Conservation (phyloP, 2,329 filamentous ascomycete species). For the Cadophora malorum region DNA sequence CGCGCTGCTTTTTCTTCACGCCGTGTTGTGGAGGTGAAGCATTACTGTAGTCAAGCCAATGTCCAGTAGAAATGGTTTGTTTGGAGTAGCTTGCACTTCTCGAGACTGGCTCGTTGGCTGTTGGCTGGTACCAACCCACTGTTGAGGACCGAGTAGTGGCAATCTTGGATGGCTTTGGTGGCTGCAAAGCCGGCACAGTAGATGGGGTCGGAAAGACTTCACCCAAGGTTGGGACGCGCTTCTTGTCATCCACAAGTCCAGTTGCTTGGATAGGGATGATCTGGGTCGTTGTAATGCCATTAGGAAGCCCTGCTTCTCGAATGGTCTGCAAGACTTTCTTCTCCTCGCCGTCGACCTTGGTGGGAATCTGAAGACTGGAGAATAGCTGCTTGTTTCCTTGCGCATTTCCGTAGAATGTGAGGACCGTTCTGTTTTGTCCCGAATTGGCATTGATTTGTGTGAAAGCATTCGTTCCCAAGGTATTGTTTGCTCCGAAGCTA, state of each 20-base stretch:
- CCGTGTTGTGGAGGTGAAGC: conserved; percentile 61
- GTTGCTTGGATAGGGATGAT: conserved; percentile 60
- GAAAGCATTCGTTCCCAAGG: conserved; percentile 29
- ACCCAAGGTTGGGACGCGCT: conserved; percentile 68
- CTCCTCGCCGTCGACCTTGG: conserved; percentile 45
- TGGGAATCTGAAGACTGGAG: conserved; percentile 75
- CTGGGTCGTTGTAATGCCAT: conserved; percentile 74
- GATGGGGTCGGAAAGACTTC: conserved; percentile 75
- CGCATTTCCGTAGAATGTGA: conserved; percentile 80
- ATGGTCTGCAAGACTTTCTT: conserved; percentile 52
- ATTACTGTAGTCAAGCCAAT: conserved; percentile 75
- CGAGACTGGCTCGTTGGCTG: conserved; percentile 39
- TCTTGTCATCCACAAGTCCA: conserved; percentile 53
- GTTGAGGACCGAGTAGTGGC: conserved; percentile 64
- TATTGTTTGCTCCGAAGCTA: conserved; percentile 28
- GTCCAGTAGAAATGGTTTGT: conserved; percentile 68
- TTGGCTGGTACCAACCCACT: conserved; percentile 54
- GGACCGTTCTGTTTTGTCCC: conserved; percentile 62
- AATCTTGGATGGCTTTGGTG: conserved; percentile 74
- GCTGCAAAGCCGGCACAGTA: conserved; percentile 68
- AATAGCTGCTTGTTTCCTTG: conserved; percentile 80
- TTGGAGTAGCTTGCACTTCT: conserved; percentile 66
- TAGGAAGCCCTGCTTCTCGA: conserved; percentile 72
- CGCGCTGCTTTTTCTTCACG: conserved; percentile 69
- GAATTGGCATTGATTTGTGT: conserved; percentile 47